Base-by-base conservation (phyloP, 1,284 basidiomycete genomes). In the Trichosporon sp. region DNA sequence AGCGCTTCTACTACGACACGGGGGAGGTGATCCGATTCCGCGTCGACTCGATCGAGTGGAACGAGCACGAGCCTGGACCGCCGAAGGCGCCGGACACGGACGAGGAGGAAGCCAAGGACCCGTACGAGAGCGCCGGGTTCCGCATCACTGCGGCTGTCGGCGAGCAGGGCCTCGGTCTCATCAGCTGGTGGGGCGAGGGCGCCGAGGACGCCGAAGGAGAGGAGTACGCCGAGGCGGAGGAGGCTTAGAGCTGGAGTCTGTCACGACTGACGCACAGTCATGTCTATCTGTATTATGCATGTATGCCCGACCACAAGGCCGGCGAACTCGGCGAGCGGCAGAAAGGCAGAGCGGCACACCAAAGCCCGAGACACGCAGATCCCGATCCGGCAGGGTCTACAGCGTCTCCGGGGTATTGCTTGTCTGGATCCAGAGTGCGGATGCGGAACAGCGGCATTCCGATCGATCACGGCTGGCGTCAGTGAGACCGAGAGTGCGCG, bases 31-130 rank as follows among this genome's bases (percentile, higher is more conserved):
- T 98, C n/a, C 90, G 95, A 21, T 89, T 96, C 51, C 89, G 93
- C 2, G 89, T 98, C 12, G 93, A 96, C 79, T 86, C 87, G 2
- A 92, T 96, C 76, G 90, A 92, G 74, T 98, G 96, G 81, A 91
- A 90, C 78, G 95, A 98, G 76, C 89, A 93, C 73, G 92, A 95
- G 76, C 95, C 95, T 0, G 92, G 92, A 1, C 93, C 93, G 1
- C 77, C 77, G 0, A 68, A 69, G 12, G 73, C 74, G 23, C 68
- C 72, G 25, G 74, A 94, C 92, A 64, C 32, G 34, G 34, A 64
- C 11, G 62, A 58, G 25, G 71, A 68, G 29, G 67, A 67, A 18
- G 62, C 66, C 15, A 65, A 70, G 47, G 71, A 70, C 51, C 69
- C 71, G 38, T 65, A 64, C 25, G 63, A 65, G 31, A 60, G 42